Evolutionary conservation across 2,329 filamentous ascomycete species (phyloP).

Genomic region (Ceratocystis harringtonii): DNA sequence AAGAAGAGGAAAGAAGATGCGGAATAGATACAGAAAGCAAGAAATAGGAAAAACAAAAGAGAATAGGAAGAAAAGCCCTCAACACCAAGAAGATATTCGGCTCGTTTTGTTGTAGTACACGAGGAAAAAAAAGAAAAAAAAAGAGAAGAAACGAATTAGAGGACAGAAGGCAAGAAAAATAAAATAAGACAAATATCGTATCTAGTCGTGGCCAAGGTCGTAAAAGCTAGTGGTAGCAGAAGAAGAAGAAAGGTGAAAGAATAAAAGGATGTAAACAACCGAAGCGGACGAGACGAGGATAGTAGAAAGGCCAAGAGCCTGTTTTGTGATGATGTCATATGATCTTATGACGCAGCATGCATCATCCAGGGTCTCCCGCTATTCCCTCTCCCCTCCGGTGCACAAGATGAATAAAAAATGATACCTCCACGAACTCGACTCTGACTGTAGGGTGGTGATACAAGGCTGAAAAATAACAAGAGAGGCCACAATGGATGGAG

Average conservation of each 20-base stretch:
- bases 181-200: constrained; percentile 2
- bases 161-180: not conserved
- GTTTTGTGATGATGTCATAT: not conserved
- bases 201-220: constrained; percentile 6
- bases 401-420: constrained; percentile 18
- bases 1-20: constrained; percentile 8
- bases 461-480: constrained; percentile 11
- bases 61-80: constrained; percentile 18
- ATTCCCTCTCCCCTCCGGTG: not conserved
- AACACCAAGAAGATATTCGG: constrained; percentile 13
- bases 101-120: not conserved
- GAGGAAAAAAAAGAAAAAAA: not conserved
- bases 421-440: constrained; percentile 18
- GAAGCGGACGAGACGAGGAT: not conserved
- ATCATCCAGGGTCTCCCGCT: not conserved
- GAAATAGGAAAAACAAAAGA: constrained; percentile 18
- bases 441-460: constrained; percentile 17
- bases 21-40: constrained; percentile 7
- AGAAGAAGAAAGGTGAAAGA: constrained; percentile 14
- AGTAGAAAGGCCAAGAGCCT: not conserved
- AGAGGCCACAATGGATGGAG: constrained; percentile 1
- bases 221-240: constrained; percentile 18
- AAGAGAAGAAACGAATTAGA: constrained; percentile 14
- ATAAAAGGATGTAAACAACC: not conserved
- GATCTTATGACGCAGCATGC: not conserved